Evolutionary conservation across 169 alveolate species (phyloP).

Genomic region (Plasmodium chabaudi): DNA sequence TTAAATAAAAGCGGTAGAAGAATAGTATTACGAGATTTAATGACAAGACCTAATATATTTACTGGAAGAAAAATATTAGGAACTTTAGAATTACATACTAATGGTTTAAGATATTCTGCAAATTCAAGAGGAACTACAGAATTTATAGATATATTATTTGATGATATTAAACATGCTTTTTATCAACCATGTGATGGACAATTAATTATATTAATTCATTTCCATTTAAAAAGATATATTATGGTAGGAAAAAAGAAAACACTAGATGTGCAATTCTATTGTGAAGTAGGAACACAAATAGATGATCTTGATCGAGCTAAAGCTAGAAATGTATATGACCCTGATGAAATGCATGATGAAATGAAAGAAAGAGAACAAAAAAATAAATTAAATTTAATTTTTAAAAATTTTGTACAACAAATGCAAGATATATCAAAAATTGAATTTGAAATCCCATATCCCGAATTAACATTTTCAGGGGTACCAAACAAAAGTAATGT

Average conservation of each 20-base stretch:
- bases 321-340: constrained; percentile 92
- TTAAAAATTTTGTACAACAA: constrained; percentile 90
- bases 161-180: constrained; percentile 96
- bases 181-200: constrained; percentile 98
- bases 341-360: constrained; percentile 97
- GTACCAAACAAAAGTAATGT: constrained; percentile 96
- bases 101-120: constrained; percentile 94
- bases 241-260: constrained; percentile 96
- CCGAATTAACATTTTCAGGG: constrained; percentile 95
- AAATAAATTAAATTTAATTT: constrained; percentile 92
- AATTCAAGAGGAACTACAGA: constrained; percentile 87
- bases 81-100: constrained; percentile 95
- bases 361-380: constrained; percentile 95
- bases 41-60: constrained; percentile 87
- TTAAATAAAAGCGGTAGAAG: constrained; percentile 87
- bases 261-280: constrained; percentile 95
- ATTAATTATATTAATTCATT: constrained; percentile 95
- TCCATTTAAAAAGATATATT: constrained; percentile 94
- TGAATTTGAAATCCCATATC: constrained; percentile 84
- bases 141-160: constrained; percentile 92
- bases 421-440: constrained; percentile 80
- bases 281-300: constrained; percentile 96
- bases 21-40: constrained; percentile 85
- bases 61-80: constrained; percentile 93
- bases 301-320: constrained; percentile 96